Evolutionary conservation across 1,284 basidiomycete species (phyloP), one percentile per base, ranked within the genome.

Genomic region (Trichosporon sp.): DNA sequence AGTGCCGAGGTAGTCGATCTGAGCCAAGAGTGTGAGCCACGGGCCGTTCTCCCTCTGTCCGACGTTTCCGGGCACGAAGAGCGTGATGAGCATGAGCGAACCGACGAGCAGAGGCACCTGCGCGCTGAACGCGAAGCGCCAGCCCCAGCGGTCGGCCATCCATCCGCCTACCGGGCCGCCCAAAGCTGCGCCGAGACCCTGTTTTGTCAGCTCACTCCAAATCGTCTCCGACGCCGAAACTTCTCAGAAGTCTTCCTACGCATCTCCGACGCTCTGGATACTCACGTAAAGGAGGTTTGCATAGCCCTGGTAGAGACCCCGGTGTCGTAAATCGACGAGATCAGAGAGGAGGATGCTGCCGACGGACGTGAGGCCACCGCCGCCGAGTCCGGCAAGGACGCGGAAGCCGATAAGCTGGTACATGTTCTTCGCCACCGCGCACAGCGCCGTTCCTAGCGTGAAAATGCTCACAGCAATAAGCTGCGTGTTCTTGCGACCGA

Each of bases 281-380:
- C 40, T 64, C 35, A 76, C 74, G 43, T 74, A 83, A 87, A 80
- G 85, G 90, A 94, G 89, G 81, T 94, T 94, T 31, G 91, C 90
- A 86, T 93, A 88, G 70, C 93, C 93, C 83, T 96, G 94, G 79
- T 93, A 94, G n/a, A 96, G 82, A 3, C 93, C 93, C 72, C 94
- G 88, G 73, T 92, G 90, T 85, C 79, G 91, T 89, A 96, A 82
- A 40, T 92, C 92, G 70, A 96, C 81, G 37, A 83, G 73, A 71
- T 85, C 84, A 8, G 76, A 78, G 56, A 85, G 73, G 43, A 85
- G 75, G 63, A 83, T 82, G 1, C 74, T 76, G 6, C 78, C 77
- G 26, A 83, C 79, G 1, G 71, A 71, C 7, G 74, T 75, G 2
- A 81, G 73, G 6, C 80, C 80, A 12, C 78, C 80, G 70, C 93